Percentiles rank a stretch among this genome's conserved stretches.
Evolutionary conservation across 257 asterid species (phyloP).

Genomic region (Perilla frutescens): DNA sequence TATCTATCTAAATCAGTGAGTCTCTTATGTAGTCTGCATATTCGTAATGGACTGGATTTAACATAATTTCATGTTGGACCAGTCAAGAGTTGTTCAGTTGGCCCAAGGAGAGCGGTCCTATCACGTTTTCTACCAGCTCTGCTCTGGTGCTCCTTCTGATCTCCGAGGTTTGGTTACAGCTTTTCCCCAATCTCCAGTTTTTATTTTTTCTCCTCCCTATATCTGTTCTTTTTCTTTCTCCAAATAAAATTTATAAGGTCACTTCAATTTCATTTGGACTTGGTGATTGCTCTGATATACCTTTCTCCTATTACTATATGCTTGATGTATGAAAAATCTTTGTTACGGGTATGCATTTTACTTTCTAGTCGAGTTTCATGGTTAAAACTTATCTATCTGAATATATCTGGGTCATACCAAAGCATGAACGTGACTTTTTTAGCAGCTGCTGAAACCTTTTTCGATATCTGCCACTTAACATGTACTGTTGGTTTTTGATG

Average conservation of each 20-base stretch:
- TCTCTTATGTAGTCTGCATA: conserved; percentile 26
- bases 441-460: conserved; percentile 20
- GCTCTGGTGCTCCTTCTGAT: conserved; percentile 87
- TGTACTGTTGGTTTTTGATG: conserved; percentile 1
- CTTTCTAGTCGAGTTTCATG: not conserved
- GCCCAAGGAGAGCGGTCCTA: conserved; percentile 89
- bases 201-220: not conserved
- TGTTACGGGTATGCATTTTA: conserved; percentile 6
- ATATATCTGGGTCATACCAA: not conserved
- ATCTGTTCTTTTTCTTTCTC: not conserved
- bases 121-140: conserved; percentile 94
- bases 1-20: conserved; percentile 29
- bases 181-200: conserved; percentile 22
- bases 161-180: conserved; percentile 70
- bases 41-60: conserved; percentile 35
- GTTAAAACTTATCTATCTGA: not conserved
- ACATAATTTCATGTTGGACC: conserved; percentile 46
- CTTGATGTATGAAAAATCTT: conserved; percentile 8
- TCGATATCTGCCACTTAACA: conserved; percentile 1
- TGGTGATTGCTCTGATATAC: not conserved
- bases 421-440: not conserved
- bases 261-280: conserved; percentile 9
- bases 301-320: conserved; percentile 9
- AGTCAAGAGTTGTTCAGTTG: conserved; percentile 94
- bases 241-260: not conserved